Conservation (phyloP, 257 asterid genomes). For the Scutellaria barbata region DNA sequence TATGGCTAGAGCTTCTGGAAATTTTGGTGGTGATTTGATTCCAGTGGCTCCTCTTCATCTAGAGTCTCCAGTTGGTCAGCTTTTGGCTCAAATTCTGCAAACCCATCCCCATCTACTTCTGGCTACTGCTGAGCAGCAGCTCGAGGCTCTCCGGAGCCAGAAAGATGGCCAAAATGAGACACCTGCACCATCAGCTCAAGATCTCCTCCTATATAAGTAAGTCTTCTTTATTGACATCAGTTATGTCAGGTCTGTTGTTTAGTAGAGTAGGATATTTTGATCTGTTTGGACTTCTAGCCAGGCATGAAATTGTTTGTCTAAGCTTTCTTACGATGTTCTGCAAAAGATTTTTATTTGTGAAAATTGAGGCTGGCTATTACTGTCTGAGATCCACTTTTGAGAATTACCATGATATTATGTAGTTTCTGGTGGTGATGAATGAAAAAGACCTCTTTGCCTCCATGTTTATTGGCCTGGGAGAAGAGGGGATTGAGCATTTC, state of each 20-base stretch:
- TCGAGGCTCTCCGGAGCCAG: slow-evolving; percentile 77
- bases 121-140: slow-evolving; percentile 89
- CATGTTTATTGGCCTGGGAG: background rate
- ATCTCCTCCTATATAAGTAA: slow-evolving; percentile 77
- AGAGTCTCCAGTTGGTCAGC: slow-evolving; percentile 88
- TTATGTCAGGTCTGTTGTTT: slow-evolving; percentile 1
- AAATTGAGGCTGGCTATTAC: background rate
- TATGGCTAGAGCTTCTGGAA: slow-evolving; percentile 63
- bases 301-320: background rate
- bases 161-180: slow-evolving; percentile 59
- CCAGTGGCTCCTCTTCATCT: slow-evolving; percentile 80
- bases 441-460: background rate
- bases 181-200: slow-evolving; percentile 57
- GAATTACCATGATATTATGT: slow-evolving; percentile 6
- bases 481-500: background rate
- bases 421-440: background rate
- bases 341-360: slow-evolving; percentile 1
- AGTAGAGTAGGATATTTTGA: background rate
- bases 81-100: slow-evolving; percentile 66
- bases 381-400: background rate
- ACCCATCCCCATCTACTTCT: slow-evolving; percentile 82
- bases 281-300: slow-evolving; percentile 12
- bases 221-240: slow-evolving; percentile 27
- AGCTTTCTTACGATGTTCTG: background rate
- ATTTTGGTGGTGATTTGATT: slow-evolving; percentile 55